phyloP scores from a whole-genome alignment of 1,139 yeast genomes.

The Scheffersomyces lignicola region DNA sequence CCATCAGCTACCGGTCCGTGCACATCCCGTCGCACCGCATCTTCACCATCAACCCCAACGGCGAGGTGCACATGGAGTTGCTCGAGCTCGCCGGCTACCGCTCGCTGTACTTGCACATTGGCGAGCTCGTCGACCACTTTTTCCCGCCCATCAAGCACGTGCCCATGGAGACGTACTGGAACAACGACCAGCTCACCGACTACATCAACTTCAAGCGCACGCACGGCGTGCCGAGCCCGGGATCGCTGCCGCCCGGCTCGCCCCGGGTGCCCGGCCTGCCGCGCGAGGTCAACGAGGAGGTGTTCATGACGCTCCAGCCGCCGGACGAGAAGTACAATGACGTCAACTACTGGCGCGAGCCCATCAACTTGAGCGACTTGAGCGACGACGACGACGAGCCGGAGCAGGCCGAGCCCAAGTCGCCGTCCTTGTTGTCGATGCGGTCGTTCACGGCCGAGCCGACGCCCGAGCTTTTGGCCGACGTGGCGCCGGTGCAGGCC shows the following conservation, averaged over 20 bases:
- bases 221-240: background rate
- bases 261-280: slow-evolving; percentile 26
- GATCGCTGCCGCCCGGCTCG: slow-evolving; percentile 11
- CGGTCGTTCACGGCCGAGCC: slow-evolving; percentile 4
- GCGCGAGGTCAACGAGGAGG: slow-evolving; percentile 20
- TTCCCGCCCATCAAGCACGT: slow-evolving; percentile 79
- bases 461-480: slow-evolving; percentile 5
- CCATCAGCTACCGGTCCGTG: slow-evolving; percentile 90
- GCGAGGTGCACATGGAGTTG: slow-evolving; percentile 97
- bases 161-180: slow-evolving; percentile 39
- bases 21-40: slow-evolving; percentile 93
- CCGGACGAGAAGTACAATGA: slow-evolving; percentile 74
- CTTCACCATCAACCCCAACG: slow-evolving; percentile 93
- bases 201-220: slow-evolving; percentile 21
- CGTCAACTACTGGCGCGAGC: slow-evolving; percentile 90
- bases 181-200: slow-evolving; percentile 36
- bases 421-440: slow-evolving; percentile 8
- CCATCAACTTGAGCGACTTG: slow-evolving; percentile 64
- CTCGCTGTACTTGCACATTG: slow-evolving; percentile 84
- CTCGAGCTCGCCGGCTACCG: slow-evolving; percentile 91
- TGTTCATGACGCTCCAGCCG: slow-evolving; percentile 17
- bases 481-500: slow-evolving; percentile 12
- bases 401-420: slow-evolving; percentile 7
- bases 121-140: slow-evolving; percentile 94
- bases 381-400: slow-evolving; percentile 44